A percentile compares a stretch with the other conserved stretches of the same genome.
phyloP scores from a whole-genome alignment of 352 stramenopile species.

The Aphanomyces astaci region DNA sequence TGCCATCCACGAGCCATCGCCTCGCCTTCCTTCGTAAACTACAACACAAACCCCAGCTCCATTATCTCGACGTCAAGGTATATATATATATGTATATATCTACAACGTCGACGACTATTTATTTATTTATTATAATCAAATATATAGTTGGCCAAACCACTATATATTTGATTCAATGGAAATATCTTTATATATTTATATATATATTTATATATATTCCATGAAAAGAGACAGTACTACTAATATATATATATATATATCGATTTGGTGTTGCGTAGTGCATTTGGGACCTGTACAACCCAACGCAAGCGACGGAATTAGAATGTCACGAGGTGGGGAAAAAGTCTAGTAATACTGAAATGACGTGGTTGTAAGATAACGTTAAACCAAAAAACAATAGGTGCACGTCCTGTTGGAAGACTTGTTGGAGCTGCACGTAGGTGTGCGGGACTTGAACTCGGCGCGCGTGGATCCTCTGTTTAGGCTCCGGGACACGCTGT shows the following conservation, averaged over 20 bases:
- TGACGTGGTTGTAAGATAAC: too few species aligned
- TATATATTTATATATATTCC: neutral
- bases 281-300: slow-evolving; percentile 21
- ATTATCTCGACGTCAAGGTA: slow-evolving; percentile 22
- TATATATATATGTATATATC: neutral
- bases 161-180: neutral
- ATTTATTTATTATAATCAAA: too few species aligned
- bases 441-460: neutral
- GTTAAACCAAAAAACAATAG: too few species aligned
- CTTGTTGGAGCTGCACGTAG: slow-evolving; percentile 11
- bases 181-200: too few species aligned
- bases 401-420: slow-evolving; percentile 17
- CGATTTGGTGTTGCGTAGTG: slow-evolving; percentile 4
- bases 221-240: too few species aligned
- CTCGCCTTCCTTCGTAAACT: neutral
- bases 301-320: neutral
- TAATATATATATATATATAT: neutral
- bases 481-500: neutral
- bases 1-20: neutral
- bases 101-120: too few species aligned
- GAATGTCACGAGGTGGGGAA: slow-evolving; percentile 14
- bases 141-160: too few species aligned
- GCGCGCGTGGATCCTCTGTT: slow-evolving; percentile 4
- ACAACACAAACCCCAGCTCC: neutral
- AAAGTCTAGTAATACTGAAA: too few species aligned